phyloP scores from a whole-genome alignment of 1,284 basidiomycete genomes.

The Papiliotrema laurentii region DNA sequence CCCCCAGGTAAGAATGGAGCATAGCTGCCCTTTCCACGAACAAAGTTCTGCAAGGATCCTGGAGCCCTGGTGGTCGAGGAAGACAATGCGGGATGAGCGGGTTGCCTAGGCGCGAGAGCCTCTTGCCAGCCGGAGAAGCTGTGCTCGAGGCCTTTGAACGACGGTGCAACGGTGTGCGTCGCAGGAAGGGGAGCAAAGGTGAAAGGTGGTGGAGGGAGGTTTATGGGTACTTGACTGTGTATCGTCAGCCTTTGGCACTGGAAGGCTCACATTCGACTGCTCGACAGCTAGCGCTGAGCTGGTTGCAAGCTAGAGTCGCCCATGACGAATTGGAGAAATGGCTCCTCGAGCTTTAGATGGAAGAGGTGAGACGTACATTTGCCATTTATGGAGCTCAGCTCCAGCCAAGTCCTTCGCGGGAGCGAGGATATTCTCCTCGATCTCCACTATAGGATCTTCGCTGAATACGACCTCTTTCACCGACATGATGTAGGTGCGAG shows the following conservation, averaged over 20 bases:
- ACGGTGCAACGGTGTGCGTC: slow-evolving; percentile 71
- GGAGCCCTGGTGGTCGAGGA: slow-evolving; percentile 80
- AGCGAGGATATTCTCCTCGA: slow-evolving; percentile 37
- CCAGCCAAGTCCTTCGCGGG: slow-evolving; percentile 35
- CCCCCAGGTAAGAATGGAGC: slow-evolving; percentile 91
- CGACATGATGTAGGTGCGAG: no score
- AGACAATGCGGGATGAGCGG: slow-evolving; percentile 62
- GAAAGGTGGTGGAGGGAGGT: slow-evolving; percentile 52
- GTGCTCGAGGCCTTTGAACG: slow-evolving; percentile 72
- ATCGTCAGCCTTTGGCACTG: slow-evolving; percentile 57
- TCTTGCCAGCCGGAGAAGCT: slow-evolving; percentile 75
- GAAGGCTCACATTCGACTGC: slow-evolving; percentile 29
- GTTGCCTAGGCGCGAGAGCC: slow-evolving; percentile 49
- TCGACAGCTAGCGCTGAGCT: neutral
- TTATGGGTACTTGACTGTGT: slow-evolving; percentile 28
- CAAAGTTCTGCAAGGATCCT: slow-evolving; percentile 71
- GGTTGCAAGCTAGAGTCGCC: neutral
- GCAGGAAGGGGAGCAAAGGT: slow-evolving; percentile 63
- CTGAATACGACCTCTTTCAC: no score
- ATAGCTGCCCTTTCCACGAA: slow-evolving; percentile 85
- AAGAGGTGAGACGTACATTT: slow-evolving; percentile 25
- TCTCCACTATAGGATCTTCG: slow-evolving; percentile 18
- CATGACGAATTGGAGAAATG: no score
- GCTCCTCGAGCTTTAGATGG: no score
- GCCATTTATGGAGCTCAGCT: slow-evolving; percentile 37